Evolutionary conservation across 202 grass and related monocot species (phyloP).

Genomic region (Cymbopogon flexuosus): DNA sequence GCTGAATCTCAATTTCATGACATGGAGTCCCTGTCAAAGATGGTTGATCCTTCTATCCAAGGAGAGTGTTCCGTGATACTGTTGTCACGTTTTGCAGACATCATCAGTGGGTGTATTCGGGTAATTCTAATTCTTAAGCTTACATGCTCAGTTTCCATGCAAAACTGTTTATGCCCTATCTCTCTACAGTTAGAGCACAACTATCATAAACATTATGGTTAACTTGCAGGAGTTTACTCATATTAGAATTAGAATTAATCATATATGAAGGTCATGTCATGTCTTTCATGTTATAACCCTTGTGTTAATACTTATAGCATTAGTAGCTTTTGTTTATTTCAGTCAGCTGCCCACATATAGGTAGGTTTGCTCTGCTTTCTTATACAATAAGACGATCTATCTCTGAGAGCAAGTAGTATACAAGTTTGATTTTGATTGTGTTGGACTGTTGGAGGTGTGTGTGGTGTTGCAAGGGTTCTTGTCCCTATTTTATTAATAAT

Average conservation of each 20-base stretch:
- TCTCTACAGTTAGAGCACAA: background rate
- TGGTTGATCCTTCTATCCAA: conserved; percentile 78
- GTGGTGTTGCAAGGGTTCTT: background rate
- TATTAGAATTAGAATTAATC: conserved; percentile 3
- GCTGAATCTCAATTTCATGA: conserved; percentile 87
- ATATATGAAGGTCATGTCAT: background rate
- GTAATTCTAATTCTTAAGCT: conserved; percentile 31
- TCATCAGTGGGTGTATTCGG: conserved; percentile 72
- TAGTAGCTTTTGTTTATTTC: background rate
- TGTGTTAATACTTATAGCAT: background rate
- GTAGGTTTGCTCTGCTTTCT: background rate
- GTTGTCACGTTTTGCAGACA: conserved; percentile 76
- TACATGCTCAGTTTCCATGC: conserved; percentile 2
- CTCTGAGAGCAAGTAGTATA: background rate
- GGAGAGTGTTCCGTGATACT: conserved; percentile 77
- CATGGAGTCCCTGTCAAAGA: conserved; percentile 79
- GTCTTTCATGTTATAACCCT: background rate
- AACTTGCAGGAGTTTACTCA: background rate
- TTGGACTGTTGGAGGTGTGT: background rate
- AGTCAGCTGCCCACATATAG: background rate
- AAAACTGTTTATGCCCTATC: background rate
- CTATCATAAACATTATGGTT: conserved; percentile 10
- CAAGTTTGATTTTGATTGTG: background rate
- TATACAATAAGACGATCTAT: background rate
- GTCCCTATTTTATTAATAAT: background rate